These are phyloP conservation scores for Rhynchosporium agropyri DNA, from an alignment of 2,329 filamentous ascomycete species.

Conservation along the genomic window DNA sequence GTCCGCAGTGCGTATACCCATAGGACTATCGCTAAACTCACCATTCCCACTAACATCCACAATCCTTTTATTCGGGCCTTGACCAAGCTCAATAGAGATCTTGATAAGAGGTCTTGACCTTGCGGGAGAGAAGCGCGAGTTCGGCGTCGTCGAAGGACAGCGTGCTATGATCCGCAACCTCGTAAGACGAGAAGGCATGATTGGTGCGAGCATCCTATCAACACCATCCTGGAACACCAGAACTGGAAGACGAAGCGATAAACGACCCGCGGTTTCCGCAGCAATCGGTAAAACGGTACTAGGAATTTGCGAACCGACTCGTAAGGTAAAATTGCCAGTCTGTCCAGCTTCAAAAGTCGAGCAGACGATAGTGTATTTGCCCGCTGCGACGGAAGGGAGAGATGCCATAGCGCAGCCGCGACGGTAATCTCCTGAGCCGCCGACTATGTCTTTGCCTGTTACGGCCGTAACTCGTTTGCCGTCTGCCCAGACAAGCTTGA, in stretches of 20 bases:
- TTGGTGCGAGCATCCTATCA: slow-evolving; percentile 50
- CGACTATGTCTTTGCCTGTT: slow-evolving; percentile 74
- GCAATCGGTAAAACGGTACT: slow-evolving; percentile 63
- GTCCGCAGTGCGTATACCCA: slow-evolving; percentile 69
- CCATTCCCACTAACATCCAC: slow-evolving; percentile 71
- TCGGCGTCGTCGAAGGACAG: slow-evolving; percentile 8
- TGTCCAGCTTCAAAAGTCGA: slow-evolving; percentile 88
- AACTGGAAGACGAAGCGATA: slow-evolving; percentile 61
- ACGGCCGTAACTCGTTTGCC: slow-evolving; percentile 73
- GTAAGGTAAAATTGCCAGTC: slow-evolving; percentile 71
- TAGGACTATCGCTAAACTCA: slow-evolving; percentile 69
- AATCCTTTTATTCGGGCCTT: slow-evolving; percentile 66
- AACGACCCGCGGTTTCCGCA: slow-evolving; percentile 73
- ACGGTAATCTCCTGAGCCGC: slow-evolving; percentile 86
- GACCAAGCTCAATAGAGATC: slow-evolving; percentile 72
- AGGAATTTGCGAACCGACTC: slow-evolving; percentile 66
- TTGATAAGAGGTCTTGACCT: slow-evolving; percentile 56
- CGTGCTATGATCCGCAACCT: slow-evolving; percentile 34
- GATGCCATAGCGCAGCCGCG: slow-evolving; percentile 75
- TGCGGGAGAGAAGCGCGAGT: slow-evolving; percentile 1
- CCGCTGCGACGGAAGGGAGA: slow-evolving; percentile 60
- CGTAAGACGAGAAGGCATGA: slow-evolving; percentile 35
- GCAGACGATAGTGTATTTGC: slow-evolving; percentile 84
- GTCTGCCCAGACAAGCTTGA: slow-evolving; percentile 79
- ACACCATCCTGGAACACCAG: slow-evolving; percentile 53